Percentiles rank a stretch among this genome's conserved stretches.
Evolutionary conservation across 176 grass and related monocot species (phyloP).

Genomic region (Poa annua): DNA sequence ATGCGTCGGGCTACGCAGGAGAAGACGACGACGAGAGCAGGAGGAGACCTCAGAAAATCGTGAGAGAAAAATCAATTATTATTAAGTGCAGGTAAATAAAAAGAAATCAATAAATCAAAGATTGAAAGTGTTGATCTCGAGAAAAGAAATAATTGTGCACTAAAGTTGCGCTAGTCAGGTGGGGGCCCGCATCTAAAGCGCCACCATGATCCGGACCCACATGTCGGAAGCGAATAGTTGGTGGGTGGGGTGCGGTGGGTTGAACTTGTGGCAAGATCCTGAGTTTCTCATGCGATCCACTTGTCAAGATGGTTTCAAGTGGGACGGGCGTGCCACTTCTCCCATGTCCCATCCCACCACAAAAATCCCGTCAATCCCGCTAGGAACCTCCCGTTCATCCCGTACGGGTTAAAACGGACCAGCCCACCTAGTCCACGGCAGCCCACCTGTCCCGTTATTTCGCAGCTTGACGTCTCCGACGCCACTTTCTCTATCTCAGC

Average conservation of each 20-base stretch:
- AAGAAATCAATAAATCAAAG: not conserved
- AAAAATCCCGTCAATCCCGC: no score
- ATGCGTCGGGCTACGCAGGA: not conserved
- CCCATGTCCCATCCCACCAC: no score
- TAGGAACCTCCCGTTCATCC: no score
- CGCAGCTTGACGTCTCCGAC: no score
- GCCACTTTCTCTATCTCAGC: no score
- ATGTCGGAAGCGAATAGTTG: not conserved
- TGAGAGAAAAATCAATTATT: slow-evolving; percentile 34
- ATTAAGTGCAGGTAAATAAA: not conserved
- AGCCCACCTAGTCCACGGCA: no score
- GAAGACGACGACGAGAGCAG: slow-evolving; percentile 14
- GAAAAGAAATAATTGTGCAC: slow-evolving; percentile 3
- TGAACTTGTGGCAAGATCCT: not conserved
- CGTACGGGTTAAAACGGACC: no score
- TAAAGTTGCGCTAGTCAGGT: not conserved
- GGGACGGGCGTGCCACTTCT: no score
- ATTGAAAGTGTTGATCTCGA: not conserved
- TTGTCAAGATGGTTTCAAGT: no score
- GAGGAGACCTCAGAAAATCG: slow-evolving; percentile 29
- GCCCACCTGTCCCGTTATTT: no score
- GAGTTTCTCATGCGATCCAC: not conserved
- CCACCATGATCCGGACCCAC: not conserved
- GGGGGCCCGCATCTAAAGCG: not conserved
- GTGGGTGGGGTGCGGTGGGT: not conserved